These are phyloP conservation scores for Suillus subluteus DNA, from an alignment of 768 basidiomycete genomes.

Conservation along the genomic window DNA sequence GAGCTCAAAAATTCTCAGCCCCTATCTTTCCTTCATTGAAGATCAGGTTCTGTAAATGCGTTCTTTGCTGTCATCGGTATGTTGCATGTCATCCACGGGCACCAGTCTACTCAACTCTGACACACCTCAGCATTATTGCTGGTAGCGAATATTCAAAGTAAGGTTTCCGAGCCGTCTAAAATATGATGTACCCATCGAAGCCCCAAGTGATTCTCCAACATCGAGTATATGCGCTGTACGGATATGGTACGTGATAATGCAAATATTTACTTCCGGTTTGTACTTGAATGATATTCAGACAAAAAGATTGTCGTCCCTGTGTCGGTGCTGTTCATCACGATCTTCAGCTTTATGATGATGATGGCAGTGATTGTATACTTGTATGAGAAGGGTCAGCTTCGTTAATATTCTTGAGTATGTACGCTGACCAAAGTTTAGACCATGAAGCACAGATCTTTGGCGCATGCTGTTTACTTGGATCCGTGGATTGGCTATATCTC, in stretches of 20 bases:
- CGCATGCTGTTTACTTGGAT: neutral
- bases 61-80: constrained; percentile 4
- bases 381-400: constrained; percentile 8
- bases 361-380: constrained; percentile 7
- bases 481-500: constrained; percentile 12
- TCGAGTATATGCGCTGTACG: constrained; percentile 11
- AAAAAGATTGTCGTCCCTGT: constrained; percentile 11
- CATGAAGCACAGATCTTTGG: constrained; percentile 10
- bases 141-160: constrained; percentile 12
- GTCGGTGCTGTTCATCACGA: neutral
- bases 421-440: neutral
- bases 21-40: neutral
- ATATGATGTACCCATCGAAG: neutral
- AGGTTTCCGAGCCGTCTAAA: neutral
- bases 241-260: constrained; percentile 5
- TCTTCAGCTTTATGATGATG: constrained; percentile 7
- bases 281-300: neutral
- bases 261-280: too few species aligned
- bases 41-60: constrained; percentile 5
- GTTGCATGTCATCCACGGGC: neutral
- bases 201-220: constrained; percentile 11
- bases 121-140: neutral
- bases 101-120: neutral
- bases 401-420: neutral
- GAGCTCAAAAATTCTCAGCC: neutral